Base-by-base conservation (phyloP, 2,329 filamentous ascomycete species). In the Thelonectria blattea region DNA sequence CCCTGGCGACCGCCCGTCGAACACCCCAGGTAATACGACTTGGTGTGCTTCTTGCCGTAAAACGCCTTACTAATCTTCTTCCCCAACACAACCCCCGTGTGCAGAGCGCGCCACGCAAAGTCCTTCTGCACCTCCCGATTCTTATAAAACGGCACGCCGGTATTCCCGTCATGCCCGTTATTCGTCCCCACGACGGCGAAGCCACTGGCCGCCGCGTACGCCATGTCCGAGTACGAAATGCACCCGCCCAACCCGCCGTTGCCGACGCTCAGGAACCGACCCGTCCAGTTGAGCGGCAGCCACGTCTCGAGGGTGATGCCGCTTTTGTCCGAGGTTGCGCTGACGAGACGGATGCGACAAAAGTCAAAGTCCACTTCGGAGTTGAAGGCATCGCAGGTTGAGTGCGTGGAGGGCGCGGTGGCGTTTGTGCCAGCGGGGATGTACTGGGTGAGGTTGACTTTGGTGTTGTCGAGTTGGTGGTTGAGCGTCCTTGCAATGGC, bases 1-100 rank as follows among this genome's bases (percentile, higher is more conserved):
- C 83, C 85, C 72, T 88, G 83, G 0, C 85, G 77, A 1, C 86
- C 85, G n/a, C 86, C 86, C 0, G 83, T 83, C 0, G 83, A 87
- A 69, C 85, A 88, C 24, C 85, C 86, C 4, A 81, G 71, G 65
- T 82, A 87, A 72, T 87, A 88, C 2, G 78, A 80, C 63, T 81
- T 81, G 3, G 73, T 72, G 2, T 76, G 71, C 0, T 46, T 10
- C 24, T 64, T 60, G 8, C 73, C 72, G 66, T 87, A 87, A 71
- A 83, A 85, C 1, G 72, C 67, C 14, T 79, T 66, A 2, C 78
- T 75, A 18, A 87, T 72, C 17, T 76, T 59, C 66, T 84, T 87
- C 12, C 80, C 82, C 1, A 80, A 65, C 0, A 78, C 75, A 0
- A 83, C 79, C 0, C 81, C 83, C 0, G 78, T 80, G 62, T 86